Base-by-base conservation (phyloP, 495 filamentous ascomycete genomes). In the Neurospora discreta region DNA sequence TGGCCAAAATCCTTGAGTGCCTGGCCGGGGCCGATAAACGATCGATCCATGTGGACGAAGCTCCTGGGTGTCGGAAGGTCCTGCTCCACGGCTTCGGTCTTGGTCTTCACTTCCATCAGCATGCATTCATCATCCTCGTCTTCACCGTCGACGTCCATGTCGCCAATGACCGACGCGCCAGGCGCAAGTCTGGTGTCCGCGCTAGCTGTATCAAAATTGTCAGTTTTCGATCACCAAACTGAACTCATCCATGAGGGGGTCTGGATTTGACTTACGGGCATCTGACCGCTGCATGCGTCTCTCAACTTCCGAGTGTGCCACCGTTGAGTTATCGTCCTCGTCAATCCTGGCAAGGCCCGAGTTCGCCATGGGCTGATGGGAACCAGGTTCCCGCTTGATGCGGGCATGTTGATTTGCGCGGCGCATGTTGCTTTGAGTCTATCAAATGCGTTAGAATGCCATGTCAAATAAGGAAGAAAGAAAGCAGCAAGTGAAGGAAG, bases 1-100 rank as follows among this genome's bases (percentile, higher is more conserved):
- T 81, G 72, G 1, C 84, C 84, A 33, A 86, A 83, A 43, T 79
- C 79, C 10, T 81, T 78, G 44, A 85, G 82, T 0, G 76, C 73
- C 0, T 36, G 74, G 33, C 80, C 81, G 1, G 78, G 77, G 3
- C 81, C 79, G 9, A 81, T 77, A 69, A 81, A 81, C 0, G 78
- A 80, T 18, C 39, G 70, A 2, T 77, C 73, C 16, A 74, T 39
- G 18, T 68, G 75, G 52, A 33, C 52, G 52, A 33, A 60, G 26
- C 52, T 60, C 52, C 52, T 71, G 72, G 16, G 43, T 23, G 30
- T 70, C 39, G 20, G 69, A 33, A 42, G 69, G 11, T 18, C 52
- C 52, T 40, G 60, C 11, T 72, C 1, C 3, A 40, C 40, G 9
- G 68, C 20, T 23, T 74, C 71, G 3, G 15, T 0, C 46, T 70